These are phyloP conservation scores for Sarocladium strictum DNA, from an alignment of 2,329 filamentous ascomycete species.

Conservation along the genomic window DNA sequence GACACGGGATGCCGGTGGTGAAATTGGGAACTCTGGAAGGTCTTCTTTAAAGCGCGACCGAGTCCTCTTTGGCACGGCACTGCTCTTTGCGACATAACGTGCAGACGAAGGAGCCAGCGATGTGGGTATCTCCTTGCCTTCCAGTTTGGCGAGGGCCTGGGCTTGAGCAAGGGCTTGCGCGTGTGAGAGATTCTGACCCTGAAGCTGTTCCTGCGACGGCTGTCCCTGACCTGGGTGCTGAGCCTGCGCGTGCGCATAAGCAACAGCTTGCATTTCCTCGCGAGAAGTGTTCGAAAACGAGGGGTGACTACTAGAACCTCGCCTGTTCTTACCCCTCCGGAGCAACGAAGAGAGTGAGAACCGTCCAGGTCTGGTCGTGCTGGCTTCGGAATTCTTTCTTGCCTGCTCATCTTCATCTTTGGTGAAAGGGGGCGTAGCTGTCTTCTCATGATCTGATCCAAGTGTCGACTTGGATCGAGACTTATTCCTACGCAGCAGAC, in stretches of 20 bases:
- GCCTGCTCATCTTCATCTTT: conserved; percentile 44
- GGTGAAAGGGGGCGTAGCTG: conserved; percentile 27
- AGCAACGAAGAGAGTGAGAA: conserved; percentile 70
- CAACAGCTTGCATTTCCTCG: conserved; percentile 64
- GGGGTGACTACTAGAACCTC: conserved; percentile 52
- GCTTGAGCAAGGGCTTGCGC: conserved; percentile 24
- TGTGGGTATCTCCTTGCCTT: conserved; percentile 23
- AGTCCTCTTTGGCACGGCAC: conserved; percentile 63
- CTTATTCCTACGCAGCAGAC: conserved; percentile 40
- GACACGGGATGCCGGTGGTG: conserved; percentile 76
- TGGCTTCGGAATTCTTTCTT: conserved; percentile 50
- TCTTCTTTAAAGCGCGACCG: conserved; percentile 91
- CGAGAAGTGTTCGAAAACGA: conserved; percentile 91
- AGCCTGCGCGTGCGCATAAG: conserved; percentile 16
- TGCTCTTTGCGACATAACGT: conserved; percentile 25
- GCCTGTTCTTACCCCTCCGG: conserved; percentile 54
- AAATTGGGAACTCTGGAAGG: conserved; percentile 76
- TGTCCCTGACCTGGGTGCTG: conserved; percentile 6
- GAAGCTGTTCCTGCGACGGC: conserved; percentile 8
- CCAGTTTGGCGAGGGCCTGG: conserved; percentile 27
- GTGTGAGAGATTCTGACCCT: conserved; percentile 12
- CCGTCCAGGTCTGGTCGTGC: conserved; percentile 31
- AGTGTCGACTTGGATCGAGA: conserved; percentile 45
- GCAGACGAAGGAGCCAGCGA: conserved; percentile 9
- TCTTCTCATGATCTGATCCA: conserved; percentile 32